These are phyloP conservation scores for Pichia manshurica DNA, from an alignment of 805 yeast species.

Conservation along the genomic window DNA sequence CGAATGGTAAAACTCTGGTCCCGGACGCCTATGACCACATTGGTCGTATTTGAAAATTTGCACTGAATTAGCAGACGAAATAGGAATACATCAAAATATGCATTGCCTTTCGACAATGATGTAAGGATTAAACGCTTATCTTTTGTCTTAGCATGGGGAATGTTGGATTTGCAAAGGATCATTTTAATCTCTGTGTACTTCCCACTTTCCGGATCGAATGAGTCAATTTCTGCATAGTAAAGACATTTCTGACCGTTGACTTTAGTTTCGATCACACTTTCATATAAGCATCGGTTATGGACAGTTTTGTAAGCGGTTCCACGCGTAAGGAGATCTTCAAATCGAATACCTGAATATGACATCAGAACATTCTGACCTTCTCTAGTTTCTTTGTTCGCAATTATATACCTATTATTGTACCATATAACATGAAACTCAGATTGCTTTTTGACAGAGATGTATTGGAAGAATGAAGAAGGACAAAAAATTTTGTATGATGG, in stretches of 20 bases:
- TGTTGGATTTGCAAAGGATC: constrained; percentile 9
- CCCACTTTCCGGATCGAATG: not conserved
- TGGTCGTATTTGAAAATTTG: constrained; percentile 10
- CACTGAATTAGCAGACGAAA: constrained; percentile 12
- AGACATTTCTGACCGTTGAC: constrained; percentile 10
- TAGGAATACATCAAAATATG: constrained; percentile 8
- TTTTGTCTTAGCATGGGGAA: constrained; percentile 5
- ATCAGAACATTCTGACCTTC: constrained; percentile 10
- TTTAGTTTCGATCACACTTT: constrained; percentile 8
- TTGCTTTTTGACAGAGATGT: constrained; percentile 3
- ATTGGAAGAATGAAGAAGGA: constrained; percentile 16
- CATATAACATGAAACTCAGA: constrained; percentile 11
- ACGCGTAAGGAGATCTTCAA: constrained; percentile 16
- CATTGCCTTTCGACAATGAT: constrained; percentile 10
- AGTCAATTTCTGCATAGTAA: constrained; percentile 16
- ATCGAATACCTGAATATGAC: constrained; percentile 18
- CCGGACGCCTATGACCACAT: constrained; percentile 15
- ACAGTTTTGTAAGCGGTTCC: constrained; percentile 13
- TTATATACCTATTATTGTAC: constrained; percentile 4
- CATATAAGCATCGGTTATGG: constrained; percentile 10
- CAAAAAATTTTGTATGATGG: constrained; percentile 6
- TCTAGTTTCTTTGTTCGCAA: constrained; percentile 14
- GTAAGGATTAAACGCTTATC: constrained; percentile 7
- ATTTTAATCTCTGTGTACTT: constrained; percentile 17
- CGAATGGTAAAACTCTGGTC: constrained; percentile 14